Evolutionary conservation across 768 basidiomycete genomes (phyloP), one percentile per base, ranked within the genome.

Genomic region (Paxillus ammoniavirescens): DNA sequence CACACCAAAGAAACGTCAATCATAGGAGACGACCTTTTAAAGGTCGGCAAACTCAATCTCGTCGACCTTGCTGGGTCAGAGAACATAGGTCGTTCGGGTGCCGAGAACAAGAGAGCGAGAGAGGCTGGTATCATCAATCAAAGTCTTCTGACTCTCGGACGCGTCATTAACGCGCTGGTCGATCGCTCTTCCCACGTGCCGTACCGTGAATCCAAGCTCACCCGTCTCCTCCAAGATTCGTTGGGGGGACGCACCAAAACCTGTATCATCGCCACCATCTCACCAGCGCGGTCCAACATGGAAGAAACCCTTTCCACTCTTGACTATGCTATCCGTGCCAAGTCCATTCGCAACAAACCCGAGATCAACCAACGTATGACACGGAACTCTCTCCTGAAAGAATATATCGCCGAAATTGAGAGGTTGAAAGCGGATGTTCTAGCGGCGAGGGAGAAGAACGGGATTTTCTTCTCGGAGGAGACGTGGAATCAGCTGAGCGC

Each of bases 51-150:
- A 69, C 80, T 99, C 42, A 98, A 98, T 69, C 82, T 99, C 18
- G 97, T 99, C 49, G 97, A 99, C 67, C 76, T 99, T 52, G 97
- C 97, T 31, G 97, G 97, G 7, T 95, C 93, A 2, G 97, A 99
- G 72, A 98, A 97, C 61, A 95, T 99, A 64, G 95, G 94, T 9
- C 79, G 96, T 21, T 93, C 90, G 0, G 97, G 97, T 15, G 97
- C 97, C 2, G 93, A 94, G 67, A 91, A 97, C 63, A 93, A 91
- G 68, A 77, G 95, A 53, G 97, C 97, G 12, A 80, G 93, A 59
- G 97, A 99, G 66, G 97, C 97, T 2, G 97, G 97, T 10, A 97
- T 95, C 90, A 98, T 99, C 69, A 99, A 98, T 64, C 93, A 97
- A 72, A 95, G 92, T 64, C 76, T 99, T 46, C 77, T 99, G 2